These are phyloP conservation scores for Saccharomyces hybrid DNA, from an alignment of 1,139 yeast species.

Conservation along the genomic window DNA sequence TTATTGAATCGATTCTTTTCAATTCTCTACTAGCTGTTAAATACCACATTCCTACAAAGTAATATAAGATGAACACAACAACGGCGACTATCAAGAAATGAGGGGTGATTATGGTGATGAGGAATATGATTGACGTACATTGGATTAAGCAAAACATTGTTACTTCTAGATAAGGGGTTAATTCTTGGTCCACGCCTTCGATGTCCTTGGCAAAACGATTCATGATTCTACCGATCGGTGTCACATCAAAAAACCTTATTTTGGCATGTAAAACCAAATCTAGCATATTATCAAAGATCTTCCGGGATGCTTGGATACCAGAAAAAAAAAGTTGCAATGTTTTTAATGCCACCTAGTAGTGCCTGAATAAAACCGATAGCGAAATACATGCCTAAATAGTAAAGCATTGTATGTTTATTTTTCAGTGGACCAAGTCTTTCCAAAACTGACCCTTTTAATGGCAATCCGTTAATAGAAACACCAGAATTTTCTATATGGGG, in stretches of 20 bases:
- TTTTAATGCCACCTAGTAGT: slow-evolving; percentile 4
- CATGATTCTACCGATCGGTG: slow-evolving; percentile 54
- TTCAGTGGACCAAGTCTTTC: neutral
- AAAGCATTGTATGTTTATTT: neutral
- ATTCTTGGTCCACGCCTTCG: slow-evolving; percentile 51
- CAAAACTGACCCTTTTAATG: neutral
- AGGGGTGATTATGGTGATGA: slow-evolving; percentile 12
- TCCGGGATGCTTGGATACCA: slow-evolving; percentile 11
- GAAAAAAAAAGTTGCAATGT: slow-evolving; percentile 2
- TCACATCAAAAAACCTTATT: slow-evolving; percentile 51
- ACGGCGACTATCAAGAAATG: slow-evolving; percentile 3
- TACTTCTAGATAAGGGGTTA: slow-evolving; percentile 27
- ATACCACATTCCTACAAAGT: slow-evolving; percentile 10
- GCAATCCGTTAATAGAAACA: neutral
- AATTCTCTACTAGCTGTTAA: slow-evolving; percentile 32
- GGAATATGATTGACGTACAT: slow-evolving; percentile 6
- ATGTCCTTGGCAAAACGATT: slow-evolving; percentile 58
- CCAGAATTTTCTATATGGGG: neutral
- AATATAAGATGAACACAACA: slow-evolving; percentile 5
- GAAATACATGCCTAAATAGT: slow-evolving; percentile 29
- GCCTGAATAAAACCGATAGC: slow-evolving; percentile 7
- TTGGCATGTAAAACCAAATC: slow-evolving; percentile 44
- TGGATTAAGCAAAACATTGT: slow-evolving; percentile 5
- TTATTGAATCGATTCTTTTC: slow-evolving; percentile 63
- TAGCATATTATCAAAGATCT: slow-evolving; percentile 7